phyloP scores from a whole-genome alignment of 352 stramenopile genomes.

The Phytophthora crassamura region DNA sequence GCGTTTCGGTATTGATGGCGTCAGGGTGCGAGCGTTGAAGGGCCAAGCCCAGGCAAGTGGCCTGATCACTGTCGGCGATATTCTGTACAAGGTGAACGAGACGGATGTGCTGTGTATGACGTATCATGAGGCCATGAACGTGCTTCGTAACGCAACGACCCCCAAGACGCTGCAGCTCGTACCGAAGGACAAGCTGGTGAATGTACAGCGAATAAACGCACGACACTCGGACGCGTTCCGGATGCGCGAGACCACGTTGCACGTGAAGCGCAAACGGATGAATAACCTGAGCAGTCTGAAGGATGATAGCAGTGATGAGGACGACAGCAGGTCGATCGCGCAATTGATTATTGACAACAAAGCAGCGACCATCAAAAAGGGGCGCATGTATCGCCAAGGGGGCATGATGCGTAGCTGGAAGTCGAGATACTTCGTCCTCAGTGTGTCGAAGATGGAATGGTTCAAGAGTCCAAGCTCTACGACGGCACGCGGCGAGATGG shows the following conservation, averaged over 20 bases:
- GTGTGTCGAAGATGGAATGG: conserved; percentile 87
- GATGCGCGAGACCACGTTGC: conserved; percentile 63
- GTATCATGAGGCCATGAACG: conserved; percentile 83
- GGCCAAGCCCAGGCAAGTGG: conserved; percentile 84
- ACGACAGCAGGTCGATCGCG: conserved; percentile 84
- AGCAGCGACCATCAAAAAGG: conserved; percentile 88
- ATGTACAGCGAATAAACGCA: conserved; percentile 85
- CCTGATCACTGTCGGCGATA: conserved; percentile 86
- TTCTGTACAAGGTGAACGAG: conserved; percentile 90
- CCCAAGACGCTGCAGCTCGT: conserved; percentile 88
- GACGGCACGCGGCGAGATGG: conserved; percentile 76
- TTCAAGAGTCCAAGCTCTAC: conserved; percentile 87
- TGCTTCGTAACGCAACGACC: conserved; percentile 67
- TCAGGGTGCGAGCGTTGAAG: conserved; percentile 81
- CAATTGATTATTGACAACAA: conserved; percentile 88
- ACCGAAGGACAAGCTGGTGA: conserved; percentile 82
- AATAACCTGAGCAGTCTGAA: conserved; percentile 76
- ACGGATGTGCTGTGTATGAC: conserved; percentile 84
- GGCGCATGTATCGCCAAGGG: conserved; percentile 88
- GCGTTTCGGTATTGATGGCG: conserved; percentile 84
- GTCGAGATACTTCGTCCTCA: conserved; percentile 88
- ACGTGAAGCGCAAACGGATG: conserved; percentile 74
- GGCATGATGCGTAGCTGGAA: conserved; percentile 88
- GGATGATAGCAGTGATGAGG: conserved; percentile 72
- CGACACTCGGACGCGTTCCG: conserved; percentile 80